These are phyloP conservation scores for Aspergillus intermedius DNA, from an alignment of 2,329 filamentous ascomycete genomes.

Conservation along the genomic window DNA sequence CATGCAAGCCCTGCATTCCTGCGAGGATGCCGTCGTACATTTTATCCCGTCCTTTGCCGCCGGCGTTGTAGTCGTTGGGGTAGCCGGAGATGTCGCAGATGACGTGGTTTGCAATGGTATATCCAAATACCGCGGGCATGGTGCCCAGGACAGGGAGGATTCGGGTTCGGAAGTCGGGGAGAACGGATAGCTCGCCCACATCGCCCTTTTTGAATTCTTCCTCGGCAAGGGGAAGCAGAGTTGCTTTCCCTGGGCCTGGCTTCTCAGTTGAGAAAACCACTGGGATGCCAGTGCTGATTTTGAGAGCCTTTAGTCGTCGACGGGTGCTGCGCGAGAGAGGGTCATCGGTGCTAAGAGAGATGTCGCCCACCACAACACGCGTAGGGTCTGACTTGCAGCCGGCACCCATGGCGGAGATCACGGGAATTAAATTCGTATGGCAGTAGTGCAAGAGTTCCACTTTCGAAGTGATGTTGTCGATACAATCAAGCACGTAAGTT, in stretches of 20 bases:
- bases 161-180: slow-evolving; percentile 89
- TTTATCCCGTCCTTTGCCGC: slow-evolving; percentile 77
- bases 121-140: slow-evolving; percentile 94
- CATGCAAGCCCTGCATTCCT: slow-evolving; percentile 69
- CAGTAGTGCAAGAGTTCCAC: slow-evolving; percentile 87
- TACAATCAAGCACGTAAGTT: slow-evolving; percentile 91
- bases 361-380: slow-evolving; percentile 82
- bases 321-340: slow-evolving; percentile 79
- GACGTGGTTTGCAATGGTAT: slow-evolving; percentile 85
- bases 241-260: slow-evolving; percentile 81
- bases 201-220: slow-evolving; percentile 81
- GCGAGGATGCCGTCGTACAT: slow-evolving; percentile 82
- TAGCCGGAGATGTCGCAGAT: slow-evolving; percentile 77
- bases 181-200: slow-evolving; percentile 77
- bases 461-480: slow-evolving; percentile 97
- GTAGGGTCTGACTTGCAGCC: slow-evolving; percentile 87
- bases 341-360: slow-evolving; percentile 80
- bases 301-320: slow-evolving; percentile 65
- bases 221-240: slow-evolving; percentile 76
- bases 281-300: slow-evolving; percentile 78
- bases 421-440: slow-evolving; percentile 65
- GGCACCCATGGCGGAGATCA: slow-evolving; percentile 94
- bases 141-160: slow-evolving; percentile 92
- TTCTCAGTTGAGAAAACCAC: slow-evolving; percentile 92
- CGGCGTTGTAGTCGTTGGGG: slow-evolving; percentile 69